Base-by-base conservation (phyloP, 148 eudicot genomes). In the Persicaria maculosa region DNA sequence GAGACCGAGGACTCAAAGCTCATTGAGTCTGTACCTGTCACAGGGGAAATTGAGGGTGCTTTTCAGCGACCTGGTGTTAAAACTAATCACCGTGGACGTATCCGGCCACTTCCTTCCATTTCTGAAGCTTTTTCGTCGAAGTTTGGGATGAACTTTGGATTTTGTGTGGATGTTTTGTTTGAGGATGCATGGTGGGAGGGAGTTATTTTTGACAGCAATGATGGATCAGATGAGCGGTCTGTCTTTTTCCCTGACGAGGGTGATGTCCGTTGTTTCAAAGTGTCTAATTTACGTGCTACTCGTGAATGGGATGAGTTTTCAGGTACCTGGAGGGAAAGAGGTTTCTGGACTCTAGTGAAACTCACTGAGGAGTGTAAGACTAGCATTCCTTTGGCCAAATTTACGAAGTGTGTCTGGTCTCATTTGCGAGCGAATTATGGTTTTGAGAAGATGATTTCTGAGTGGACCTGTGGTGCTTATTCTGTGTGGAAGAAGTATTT, bases 141-240 rank as follows among this genome's bases (percentile, higher is more conserved):
- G 46, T 5, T 47, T 46, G 74, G 75, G 74, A 71, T 84, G 71
- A 77, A 64, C 47, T 82, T 82, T 75, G 87, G 87, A 22, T 80
- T 77, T 20, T 84, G 85, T 80, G 85, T 84, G 73, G 87, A 84
- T 77, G 87, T 71, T 47, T 77, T 80, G 57, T 84, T 68, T 75
- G 80, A 79, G 68, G 87, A 82, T 65, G 87, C 80, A 8, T 84
- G 87, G 87, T 84, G 87, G 87, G 87, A 84, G 64, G 87, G 87
- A 31, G 77, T 84, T 25, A 78, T 84, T 69, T 77, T 77, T 80
- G 85, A 84, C 72, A 69, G 52, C 70, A 79, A 84, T 44, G 85
- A 84, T 22, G 81, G 74, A 17, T 77, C 81, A 72, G 43, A 70
- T 31, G 83, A 79, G 77, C 79, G 83, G 7, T 71, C 78, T 69